Percentiles rank a stretch among this genome's conserved stretches.
phyloP scores from a whole-genome alignment of 1,284 basidiomycete genomes.

The Xanthoconium separans region DNA sequence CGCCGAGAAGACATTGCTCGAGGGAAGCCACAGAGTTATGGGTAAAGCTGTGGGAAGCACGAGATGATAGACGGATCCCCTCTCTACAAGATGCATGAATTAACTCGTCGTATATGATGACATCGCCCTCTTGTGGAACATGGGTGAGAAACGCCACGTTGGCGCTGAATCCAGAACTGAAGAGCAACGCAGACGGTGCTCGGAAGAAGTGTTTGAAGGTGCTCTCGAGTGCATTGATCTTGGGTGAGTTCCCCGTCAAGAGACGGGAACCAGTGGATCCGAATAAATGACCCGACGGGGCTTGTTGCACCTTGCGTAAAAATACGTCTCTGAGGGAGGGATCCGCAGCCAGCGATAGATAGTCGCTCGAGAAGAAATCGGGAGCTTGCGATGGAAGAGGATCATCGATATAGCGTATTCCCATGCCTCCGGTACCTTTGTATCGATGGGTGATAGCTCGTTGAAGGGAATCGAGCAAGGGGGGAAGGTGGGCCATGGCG shows the following conservation, averaged over 20 bases:
- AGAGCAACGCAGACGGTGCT: constrained; percentile 47
- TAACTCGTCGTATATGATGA: constrained; percentile 57
- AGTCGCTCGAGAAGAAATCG: constrained; percentile 64
- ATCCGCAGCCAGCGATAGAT: constrained; percentile 52
- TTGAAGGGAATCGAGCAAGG: constrained; percentile 18
- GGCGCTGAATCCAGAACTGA: constrained; percentile 63
- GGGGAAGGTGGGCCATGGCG: constrained; percentile 10
- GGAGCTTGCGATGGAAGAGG: constrained; percentile 36
- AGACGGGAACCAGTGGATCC: constrained; percentile 62
- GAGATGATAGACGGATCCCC: constrained; percentile 46
- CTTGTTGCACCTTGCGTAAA: constrained; percentile 29
- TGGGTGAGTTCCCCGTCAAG: constrained; percentile 44
- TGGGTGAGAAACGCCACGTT: constrained; percentile 55
- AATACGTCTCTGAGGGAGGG: constrained; percentile 33
- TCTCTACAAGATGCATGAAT: constrained; percentile 62
- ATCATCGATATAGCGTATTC: constrained; percentile 10
- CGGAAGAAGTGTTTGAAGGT: constrained; percentile 13
- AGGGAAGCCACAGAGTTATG: constrained; percentile 45
- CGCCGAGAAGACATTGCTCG: constrained; percentile 25
- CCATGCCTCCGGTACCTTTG: constrained; percentile 1
- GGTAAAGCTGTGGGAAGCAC: constrained; percentile 37
- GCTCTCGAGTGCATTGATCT: constrained; percentile 15
- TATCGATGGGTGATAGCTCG: constrained; percentile 11
- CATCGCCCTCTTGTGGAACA: constrained; percentile 52
- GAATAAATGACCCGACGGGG: constrained; percentile 32